Evolutionary conservation across 2,329 filamentous ascomycete genomes (phyloP).

Genomic region (Stagonosporopsis tanaceti): DNA sequence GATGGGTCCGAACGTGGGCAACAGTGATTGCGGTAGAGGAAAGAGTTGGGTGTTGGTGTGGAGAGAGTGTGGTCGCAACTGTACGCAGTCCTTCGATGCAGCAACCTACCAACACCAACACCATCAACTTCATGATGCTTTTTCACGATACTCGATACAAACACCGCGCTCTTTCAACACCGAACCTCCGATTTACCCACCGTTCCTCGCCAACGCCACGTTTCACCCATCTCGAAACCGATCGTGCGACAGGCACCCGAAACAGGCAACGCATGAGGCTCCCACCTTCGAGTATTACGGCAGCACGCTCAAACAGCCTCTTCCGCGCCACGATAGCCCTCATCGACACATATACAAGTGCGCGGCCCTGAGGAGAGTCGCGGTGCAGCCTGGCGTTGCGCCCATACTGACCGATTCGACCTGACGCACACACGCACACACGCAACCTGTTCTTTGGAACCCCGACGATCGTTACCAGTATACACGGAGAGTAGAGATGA

Average conservation of each 20-base stretch:
- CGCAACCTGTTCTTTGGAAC: slow-evolving; percentile 16
- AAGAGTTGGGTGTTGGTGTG: not conserved
- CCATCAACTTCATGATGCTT: not conserved
- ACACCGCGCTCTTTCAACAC: not conserved
- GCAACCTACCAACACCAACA: not conserved
- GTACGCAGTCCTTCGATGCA: not conserved
- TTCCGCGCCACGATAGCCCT: slow-evolving; percentile 1
- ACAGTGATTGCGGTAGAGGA: not conserved
- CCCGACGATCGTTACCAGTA: slow-evolving; percentile 19
- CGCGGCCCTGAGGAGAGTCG: slow-evolving; percentile 4
- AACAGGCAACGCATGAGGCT: slow-evolving; percentile 18
- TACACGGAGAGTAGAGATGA: slow-evolving; percentile 23
- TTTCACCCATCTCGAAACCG: slow-evolving; percentile 19
- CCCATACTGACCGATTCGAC: slow-evolving; percentile 4
- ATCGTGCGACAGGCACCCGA: slow-evolving; percentile 19
- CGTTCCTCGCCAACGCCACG: slow-evolving; percentile 2
- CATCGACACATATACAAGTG: slow-evolving; percentile 13
- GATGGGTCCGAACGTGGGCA: too few relatives aligned
- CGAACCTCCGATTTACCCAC: not conserved
- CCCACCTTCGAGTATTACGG: slow-evolving; percentile 7
- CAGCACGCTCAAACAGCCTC: slow-evolving; percentile 10
- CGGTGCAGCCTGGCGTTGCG: slow-evolving; percentile 3
- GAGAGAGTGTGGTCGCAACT: not conserved
- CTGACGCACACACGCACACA: slow-evolving; percentile 6
- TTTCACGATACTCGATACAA: not conserved